These are phyloP conservation scores for Fusarium proliferatum DNA, from an alignment of 2,329 filamentous ascomycete species.

Conservation along the genomic window DNA sequence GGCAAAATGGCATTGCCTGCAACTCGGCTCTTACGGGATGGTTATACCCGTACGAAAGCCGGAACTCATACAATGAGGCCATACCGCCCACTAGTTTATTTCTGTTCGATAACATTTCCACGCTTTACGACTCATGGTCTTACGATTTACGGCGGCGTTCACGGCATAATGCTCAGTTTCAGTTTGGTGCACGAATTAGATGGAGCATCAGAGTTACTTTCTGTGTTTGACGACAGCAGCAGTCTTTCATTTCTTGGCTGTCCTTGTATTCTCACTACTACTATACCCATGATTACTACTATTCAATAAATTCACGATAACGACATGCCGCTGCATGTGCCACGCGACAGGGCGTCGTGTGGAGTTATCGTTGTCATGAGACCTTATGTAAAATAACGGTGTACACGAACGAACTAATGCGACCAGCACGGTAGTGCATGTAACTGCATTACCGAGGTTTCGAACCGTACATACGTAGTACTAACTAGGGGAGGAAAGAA, in stretches of 20 bases:
- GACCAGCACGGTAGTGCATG: conserved; percentile 6
- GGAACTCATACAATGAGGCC: not conserved
- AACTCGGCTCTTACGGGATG: conserved; percentile 4
- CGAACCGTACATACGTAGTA: not conserved
- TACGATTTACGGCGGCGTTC: conserved; percentile 33
- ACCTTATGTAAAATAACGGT: conserved; percentile 30
- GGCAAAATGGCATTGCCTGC: not conserved
- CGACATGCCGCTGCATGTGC: conserved; percentile 17
- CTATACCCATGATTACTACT: conserved; percentile 22
- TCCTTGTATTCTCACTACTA: conserved; percentile 11
- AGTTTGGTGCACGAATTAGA: conserved; percentile 19
- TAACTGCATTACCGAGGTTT: conserved; percentile 2
- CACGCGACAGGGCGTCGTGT: conserved; percentile 26
- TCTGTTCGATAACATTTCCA: conserved; percentile 7
- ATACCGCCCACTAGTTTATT: not conserved
- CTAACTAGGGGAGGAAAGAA: not conserved
- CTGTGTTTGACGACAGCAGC: conserved; percentile 12
- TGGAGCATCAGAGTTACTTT: conserved; percentile 17
- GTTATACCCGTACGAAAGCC: conserved; percentile 1
- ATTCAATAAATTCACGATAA: conserved; percentile 6
- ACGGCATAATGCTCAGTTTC: conserved; percentile 10
- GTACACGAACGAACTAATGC: conserved; percentile 33
- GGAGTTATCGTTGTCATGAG: conserved; percentile 33
- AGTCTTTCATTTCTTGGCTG: conserved; percentile 1
- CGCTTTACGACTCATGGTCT: conserved; percentile 33